Evolutionary conservation across 2,329 filamentous ascomycete species (phyloP), one percentile per base, ranked within the genome.

Genomic region (Nemania sp.): DNA sequence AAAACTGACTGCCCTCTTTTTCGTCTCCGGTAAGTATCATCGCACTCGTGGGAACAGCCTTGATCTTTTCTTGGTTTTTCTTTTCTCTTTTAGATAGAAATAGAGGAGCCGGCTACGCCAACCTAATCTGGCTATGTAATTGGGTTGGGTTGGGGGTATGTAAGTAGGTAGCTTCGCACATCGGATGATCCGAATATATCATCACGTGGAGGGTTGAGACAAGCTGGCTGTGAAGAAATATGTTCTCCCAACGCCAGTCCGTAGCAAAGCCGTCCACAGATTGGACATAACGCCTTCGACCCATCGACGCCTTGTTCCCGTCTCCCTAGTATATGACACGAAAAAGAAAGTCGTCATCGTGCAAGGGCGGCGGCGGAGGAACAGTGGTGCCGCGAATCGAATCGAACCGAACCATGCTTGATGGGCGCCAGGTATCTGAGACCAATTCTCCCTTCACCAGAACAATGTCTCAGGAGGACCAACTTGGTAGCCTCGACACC

Each of bases 271-370:
- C 21, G 25, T 20, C 43, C 3, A 11, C 9, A 32, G 29, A 15
- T n/a, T 17, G 46, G 39, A 11, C 35, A 40, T 21, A 34, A 37
- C 34, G 18, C 12, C 13, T 18, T 21, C 12, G 34, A 35, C 43
- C 43, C 13, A 40, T 51, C 39, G 40, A 58, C 18, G 54, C 45
- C 55, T 29, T 46, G 9, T 20, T 42, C 29, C 37, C 5, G 13
- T 12, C 17, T 20, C 59, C 50, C 50, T 50, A 50, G 46, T 58
- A 58, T 62, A 40, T 10, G 50, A 62, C 54, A 54, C 20, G 50
- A 40, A 54, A 58, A 60, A 32, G 15, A 35, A 48, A 46, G 46
- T 58, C n/a, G 37, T 48, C 50, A 47, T 47, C n/a, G 17, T 17
- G 13, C n/a, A n/a, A 46, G 45, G 32, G 17, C 32, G 49, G 49